Evolutionary conservation across 805 yeast genomes (phyloP).

Genomic region (Starmerella khaoyaiensis): DNA sequence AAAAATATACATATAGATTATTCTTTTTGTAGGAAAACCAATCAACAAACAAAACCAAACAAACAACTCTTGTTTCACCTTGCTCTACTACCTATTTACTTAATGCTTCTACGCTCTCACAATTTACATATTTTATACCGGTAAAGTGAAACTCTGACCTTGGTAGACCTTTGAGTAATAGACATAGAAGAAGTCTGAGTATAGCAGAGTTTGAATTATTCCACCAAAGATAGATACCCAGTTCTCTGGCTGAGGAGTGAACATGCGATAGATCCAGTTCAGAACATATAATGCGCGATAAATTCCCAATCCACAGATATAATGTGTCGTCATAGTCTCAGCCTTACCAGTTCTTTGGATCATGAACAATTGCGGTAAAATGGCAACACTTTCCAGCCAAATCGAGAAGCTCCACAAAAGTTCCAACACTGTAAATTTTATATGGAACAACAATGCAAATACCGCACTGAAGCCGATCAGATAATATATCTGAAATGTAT

Average conservation of each 20-base stretch:
- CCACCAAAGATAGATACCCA: slow-evolving; percentile 67
- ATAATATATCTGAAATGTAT: slow-evolving; percentile 64
- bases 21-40: too few relatives aligned
- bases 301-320: slow-evolving; percentile 82
- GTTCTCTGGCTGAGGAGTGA: slow-evolving; percentile 40
- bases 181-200: slow-evolving; percentile 91
- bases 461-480: slow-evolving; percentile 51
- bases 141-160: slow-evolving; percentile 65
- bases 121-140: slow-evolving; percentile 29
- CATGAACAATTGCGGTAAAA: slow-evolving; percentile 84
- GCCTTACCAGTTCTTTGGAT: slow-evolving; percentile 83
- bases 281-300: slow-evolving; percentile 85
- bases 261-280: slow-evolving; percentile 85
- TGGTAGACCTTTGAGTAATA: slow-evolving; percentile 70
- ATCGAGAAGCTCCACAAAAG: slow-evolving; percentile 72
- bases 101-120: too few relatives aligned
- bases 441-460: slow-evolving; percentile 48
- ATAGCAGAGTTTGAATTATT: slow-evolving; percentile 67
- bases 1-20: too few relatives aligned
- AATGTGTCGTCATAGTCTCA: slow-evolving; percentile 75
- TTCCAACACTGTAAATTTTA: slow-evolving; percentile 45
- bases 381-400: slow-evolving; percentile 88
- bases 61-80: too few relatives aligned
- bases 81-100: too few relatives aligned
- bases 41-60: too few relatives aligned